These are phyloP conservation scores for Pseudotsuga menziesii DNA, from an alignment of 75 land plant genomes.

Conservation along the genomic window DNA sequence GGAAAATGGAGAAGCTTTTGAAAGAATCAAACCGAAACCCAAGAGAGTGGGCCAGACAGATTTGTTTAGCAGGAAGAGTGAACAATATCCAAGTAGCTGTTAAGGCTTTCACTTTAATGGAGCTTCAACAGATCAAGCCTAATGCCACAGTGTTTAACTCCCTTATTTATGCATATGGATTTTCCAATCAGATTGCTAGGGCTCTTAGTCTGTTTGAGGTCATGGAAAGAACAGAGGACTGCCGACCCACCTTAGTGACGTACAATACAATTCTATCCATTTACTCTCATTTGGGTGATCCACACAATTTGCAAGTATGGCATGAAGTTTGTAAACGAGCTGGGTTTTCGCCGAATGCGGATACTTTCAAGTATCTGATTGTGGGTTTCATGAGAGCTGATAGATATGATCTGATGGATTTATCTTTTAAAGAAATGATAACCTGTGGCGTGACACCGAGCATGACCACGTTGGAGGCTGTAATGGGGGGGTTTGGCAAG, in stretches of 20 bases:
- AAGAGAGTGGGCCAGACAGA: slow-evolving; percentile 26
- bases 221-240: slow-evolving; percentile 37
- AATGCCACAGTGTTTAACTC: slow-evolving; percentile 31
- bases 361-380: slow-evolving; percentile 34
- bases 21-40: slow-evolving; percentile 21
- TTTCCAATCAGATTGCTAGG: slow-evolving; percentile 19
- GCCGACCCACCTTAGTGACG: slow-evolving; percentile 42
- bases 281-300: slow-evolving; percentile 24
- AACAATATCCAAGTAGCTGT: slow-evolving; percentile 28
- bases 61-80: slow-evolving; percentile 37
- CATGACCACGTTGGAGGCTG: slow-evolving; percentile 25
- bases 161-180: slow-evolving; percentile 33
- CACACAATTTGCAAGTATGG: slow-evolving; percentile 27
- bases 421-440: slow-evolving; percentile 32
- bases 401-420: slow-evolving; percentile 30
- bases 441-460: slow-evolving; percentile 25
- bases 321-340: slow-evolving; percentile 36
- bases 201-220: slow-evolving; percentile 36
- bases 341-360: slow-evolving; percentile 33
- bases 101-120: slow-evolving; percentile 36
- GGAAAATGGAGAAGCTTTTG: slow-evolving; percentile 45
- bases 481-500: slow-evolving; percentile 33
- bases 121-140: slow-evolving; percentile 28
- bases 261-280: slow-evolving; percentile 31
- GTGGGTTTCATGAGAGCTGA: slow-evolving; percentile 30